A percentile compares a stretch with the other conserved stretches of the same genome.
Conservation (phyloP, 2,329 filamentous ascomycete species). For the Blastomyces silverae region DNA sequence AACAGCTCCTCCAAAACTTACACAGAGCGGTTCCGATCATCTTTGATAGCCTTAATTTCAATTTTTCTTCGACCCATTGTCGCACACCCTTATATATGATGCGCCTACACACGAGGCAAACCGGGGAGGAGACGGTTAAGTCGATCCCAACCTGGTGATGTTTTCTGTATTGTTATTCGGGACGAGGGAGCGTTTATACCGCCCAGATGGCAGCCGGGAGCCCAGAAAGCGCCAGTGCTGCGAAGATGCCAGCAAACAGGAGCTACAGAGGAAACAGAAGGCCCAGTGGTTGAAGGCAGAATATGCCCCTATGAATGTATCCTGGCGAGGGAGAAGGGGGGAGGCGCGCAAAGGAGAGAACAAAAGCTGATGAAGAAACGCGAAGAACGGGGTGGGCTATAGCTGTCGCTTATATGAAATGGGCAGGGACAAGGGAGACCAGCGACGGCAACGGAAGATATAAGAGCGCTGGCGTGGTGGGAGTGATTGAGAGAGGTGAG, state of each 20-base stretch:
- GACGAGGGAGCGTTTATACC: not conserved
- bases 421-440: too few relatives aligned
- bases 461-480: too few relatives aligned
- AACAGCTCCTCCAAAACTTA: conserved; percentile 46
- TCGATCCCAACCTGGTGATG: not conserved
- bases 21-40: conserved; percentile 96
- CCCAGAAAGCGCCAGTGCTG: conserved; percentile 3
- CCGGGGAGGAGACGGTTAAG: not conserved
- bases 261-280: too few relatives aligned
- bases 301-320: not conserved
- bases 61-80: conserved; percentile 97
- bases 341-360: not conserved
- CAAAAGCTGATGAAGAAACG: not conserved
- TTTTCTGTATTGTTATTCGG: not conserved
- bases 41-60: conserved; percentile 99
- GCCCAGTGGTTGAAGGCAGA: not conserved
- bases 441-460: too few relatives aligned
- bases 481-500: too few relatives aligned
- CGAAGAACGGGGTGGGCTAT: too few relatives aligned
- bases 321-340: not conserved
- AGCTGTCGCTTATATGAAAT: too few relatives aligned
- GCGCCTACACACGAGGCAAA: conserved; percentile 3
- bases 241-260: conserved; percentile 1
- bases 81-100: conserved; percentile 15
- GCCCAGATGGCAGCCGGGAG: conserved; percentile 1